Evolutionary conservation across 805 yeast species (phyloP).

Genomic region (Ogataea naganishii): DNA sequence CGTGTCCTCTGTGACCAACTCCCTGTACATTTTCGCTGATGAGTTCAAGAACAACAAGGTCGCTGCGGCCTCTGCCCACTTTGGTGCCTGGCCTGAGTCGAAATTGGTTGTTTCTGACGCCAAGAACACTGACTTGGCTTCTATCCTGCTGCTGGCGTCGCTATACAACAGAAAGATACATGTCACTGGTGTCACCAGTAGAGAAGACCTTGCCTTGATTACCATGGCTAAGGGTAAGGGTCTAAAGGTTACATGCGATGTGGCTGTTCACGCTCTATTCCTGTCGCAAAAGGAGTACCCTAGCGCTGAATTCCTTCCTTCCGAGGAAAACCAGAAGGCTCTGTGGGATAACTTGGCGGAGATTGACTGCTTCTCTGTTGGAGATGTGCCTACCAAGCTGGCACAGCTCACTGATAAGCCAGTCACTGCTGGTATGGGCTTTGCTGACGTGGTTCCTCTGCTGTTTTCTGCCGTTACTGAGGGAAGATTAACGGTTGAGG

Average conservation of each 20-base stretch:
- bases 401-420: slow-evolving; percentile 57
- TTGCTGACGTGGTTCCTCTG: slow-evolving; percentile 74
- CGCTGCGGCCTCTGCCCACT: slow-evolving; percentile 70
- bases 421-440: slow-evolving; percentile 65
- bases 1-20: slow-evolving; percentile 60
- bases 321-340: slow-evolving; percentile 69
- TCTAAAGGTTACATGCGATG: slow-evolving; percentile 83
- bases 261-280: slow-evolving; percentile 71
- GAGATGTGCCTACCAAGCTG: slow-evolving; percentile 65
- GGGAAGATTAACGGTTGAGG: slow-evolving; percentile 62
- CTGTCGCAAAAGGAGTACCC: slow-evolving; percentile 65
- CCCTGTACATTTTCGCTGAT: slow-evolving; percentile 75
- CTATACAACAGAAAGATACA: slow-evolving; percentile 80
- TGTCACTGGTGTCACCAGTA: slow-evolving; percentile 75
- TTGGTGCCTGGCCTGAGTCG: slow-evolving; percentile 72
- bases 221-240: slow-evolving; percentile 79
- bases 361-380: slow-evolving; percentile 84
- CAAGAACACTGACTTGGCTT: slow-evolving; percentile 85
- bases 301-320: slow-evolving; percentile 66
- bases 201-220: slow-evolving; percentile 76
- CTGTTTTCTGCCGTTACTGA: slow-evolving; percentile 72
- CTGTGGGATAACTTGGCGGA: slow-evolving; percentile 68
- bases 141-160: slow-evolving; percentile 81
- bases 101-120: slow-evolving; percentile 93
- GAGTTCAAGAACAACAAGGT: slow-evolving; percentile 62